Conservation (phyloP, 2,329 filamentous ascomycete species). For the Decorospora gaudefroyi region DNA sequence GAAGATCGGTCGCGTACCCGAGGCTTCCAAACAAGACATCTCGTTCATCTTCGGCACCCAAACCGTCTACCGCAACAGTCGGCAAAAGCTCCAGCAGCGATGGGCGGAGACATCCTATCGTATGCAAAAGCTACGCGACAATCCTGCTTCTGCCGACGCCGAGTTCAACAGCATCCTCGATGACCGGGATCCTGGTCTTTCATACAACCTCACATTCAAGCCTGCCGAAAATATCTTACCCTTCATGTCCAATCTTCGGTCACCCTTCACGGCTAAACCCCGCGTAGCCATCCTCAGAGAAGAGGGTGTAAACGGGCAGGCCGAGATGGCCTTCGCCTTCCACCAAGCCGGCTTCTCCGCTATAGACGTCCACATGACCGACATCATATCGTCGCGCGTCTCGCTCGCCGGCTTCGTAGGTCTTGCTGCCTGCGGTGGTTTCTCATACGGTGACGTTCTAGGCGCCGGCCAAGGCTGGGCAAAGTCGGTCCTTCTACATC, state of each 20-base stretch:
- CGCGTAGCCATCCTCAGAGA: constrained; percentile 91
- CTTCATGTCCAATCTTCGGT: constrained; percentile 64
- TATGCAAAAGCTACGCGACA: constrained; percentile 90
- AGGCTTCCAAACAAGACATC: constrained; percentile 72
- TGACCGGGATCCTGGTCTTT: constrained; percentile 77
- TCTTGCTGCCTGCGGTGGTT: constrained; percentile 92
- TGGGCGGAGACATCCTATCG: constrained; percentile 89
- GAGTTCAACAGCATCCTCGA: constrained; percentile 79
- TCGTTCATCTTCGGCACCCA: constrained; percentile 72
- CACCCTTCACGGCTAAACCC: constrained; percentile 66
- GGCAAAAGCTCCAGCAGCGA: constrained; percentile 77
- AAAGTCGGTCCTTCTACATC: constrained; percentile 86
- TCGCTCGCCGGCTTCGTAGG: constrained; percentile 83
- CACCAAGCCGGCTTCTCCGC: constrained; percentile 86
- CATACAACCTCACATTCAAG: constrained; percentile 80
- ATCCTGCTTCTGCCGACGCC: constrained; percentile 80
- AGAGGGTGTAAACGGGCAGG: constrained; percentile 91
- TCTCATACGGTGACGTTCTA: constrained; percentile 90
- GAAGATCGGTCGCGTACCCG: constrained; percentile 78
- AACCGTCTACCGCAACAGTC: constrained; percentile 69
- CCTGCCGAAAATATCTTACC: constrained; percentile 77
- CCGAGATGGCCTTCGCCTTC: constrained; percentile 99
- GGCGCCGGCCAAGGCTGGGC: constrained; percentile 98
- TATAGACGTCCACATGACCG: constrained; percentile 96
- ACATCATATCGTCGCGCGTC: constrained; percentile 76